Evolutionary conservation across 768 basidiomycete species (phyloP), one percentile per base, ranked within the genome.

Genomic region (Auriscalpium vulgare): DNA sequence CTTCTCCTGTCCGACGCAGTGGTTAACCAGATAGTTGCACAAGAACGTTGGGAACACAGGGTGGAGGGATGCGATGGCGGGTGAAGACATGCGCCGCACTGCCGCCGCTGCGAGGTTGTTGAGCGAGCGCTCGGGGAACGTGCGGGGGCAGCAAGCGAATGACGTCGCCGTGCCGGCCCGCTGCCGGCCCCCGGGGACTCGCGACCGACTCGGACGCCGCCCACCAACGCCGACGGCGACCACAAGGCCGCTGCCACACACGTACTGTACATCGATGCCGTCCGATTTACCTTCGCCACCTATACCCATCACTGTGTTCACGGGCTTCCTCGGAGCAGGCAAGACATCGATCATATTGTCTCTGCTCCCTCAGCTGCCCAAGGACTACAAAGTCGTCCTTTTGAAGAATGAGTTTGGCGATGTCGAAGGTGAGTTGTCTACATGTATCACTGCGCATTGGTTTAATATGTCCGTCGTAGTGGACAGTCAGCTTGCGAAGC

Each of bases 381-480:
- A 82, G 53, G 86, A 89, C 64, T 95, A 95, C 77, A 90, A 83
- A 64, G 87, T 89, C 36, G 92, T 94, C 7, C 72, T 97, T 40
- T 78, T 97, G 59, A 97, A 97, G 75, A 97, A 97, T 72, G 95
- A 97, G 69, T 97, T 92, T 65, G 95, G 95, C 16, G 93, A 97
- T 73, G 79, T 95, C 11, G 83, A 95, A 80, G 91, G 91, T 87
- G 37, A 34, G 69, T 51, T 23, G 9, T 19, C 13, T 19, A 17
- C 0, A 11, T 34, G 35, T 11, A 3, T 43, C 51, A 16, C 16
- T 29, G 14, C 23, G 29, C 8, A 10, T 23, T 17, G 10, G 5
- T 13, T 7, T 34, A 17, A 34, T 46, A 47, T 10, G 8, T n/a
- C 14, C 34, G n/a, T 50, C 11, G 4, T 57, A 89, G 94, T 97